A percentile compares a stretch with the other conserved stretches of the same genome.
Evolutionary conservation across 2,329 filamentous ascomycete genomes (phyloP).

Genomic region (Fusarium graminum): DNA sequence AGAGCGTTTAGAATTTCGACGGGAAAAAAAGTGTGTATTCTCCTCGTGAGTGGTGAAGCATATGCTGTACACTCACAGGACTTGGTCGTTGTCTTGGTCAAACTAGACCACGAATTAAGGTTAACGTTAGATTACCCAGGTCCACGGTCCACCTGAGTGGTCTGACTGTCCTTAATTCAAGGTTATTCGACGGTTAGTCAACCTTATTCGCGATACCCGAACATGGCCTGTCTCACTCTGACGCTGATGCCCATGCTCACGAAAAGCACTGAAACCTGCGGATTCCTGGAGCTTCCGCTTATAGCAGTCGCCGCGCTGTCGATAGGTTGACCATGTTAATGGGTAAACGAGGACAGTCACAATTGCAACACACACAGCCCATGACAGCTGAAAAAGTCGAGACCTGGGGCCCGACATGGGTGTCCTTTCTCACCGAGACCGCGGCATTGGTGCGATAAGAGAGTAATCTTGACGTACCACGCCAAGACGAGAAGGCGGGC

Average conservation of each 20-base stretch:
- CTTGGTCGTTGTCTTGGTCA: neutral
- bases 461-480: constrained; percentile 13
- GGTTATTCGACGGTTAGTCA: constrained; percentile 10
- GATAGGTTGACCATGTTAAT: neutral
- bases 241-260: constrained; percentile 1
- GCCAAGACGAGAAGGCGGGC: constrained; percentile 21
- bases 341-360: constrained; percentile 7
- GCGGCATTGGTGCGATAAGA: constrained; percentile 7
- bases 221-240: constrained; percentile 29
- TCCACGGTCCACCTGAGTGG: neutral
- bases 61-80: constrained; percentile 8
- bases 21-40: neutral
- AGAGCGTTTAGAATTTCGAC: neutral
- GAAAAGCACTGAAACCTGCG: constrained; percentile 19
- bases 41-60: constrained; percentile 7
- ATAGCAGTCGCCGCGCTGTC: constrained; percentile 16
- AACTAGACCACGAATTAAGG: neutral
- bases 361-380: constrained; percentile 14
- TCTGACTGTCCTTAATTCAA: constrained; percentile 23
- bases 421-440: neutral
- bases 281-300: neutral
- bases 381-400: constrained; percentile 5
- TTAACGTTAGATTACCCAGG: neutral
- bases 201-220: constrained; percentile 34
- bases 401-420: constrained; percentile 2